These are phyloP conservation scores for Arthrobotrys pseudoclavata DNA, from an alignment of 2,329 filamentous ascomycete genomes.

Conservation along the genomic window DNA sequence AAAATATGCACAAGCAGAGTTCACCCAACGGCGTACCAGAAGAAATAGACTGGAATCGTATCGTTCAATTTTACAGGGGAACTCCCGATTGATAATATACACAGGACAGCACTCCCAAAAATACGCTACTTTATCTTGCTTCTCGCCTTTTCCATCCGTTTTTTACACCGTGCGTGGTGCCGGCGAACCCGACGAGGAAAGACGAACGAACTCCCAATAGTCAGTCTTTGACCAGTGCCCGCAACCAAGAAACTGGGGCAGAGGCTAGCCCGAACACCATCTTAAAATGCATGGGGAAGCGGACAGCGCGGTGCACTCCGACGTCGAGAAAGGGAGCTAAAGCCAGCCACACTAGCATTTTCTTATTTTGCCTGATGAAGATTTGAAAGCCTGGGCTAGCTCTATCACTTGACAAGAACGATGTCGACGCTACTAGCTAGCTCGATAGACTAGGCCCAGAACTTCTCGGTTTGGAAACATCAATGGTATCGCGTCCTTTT, in stretches of 20 bases:
- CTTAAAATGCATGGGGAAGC: slow-evolving; percentile 34
- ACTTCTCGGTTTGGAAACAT: slow-evolving; percentile 55
- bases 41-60: slow-evolving; percentile 22
- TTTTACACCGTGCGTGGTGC: slow-evolving; percentile 49
- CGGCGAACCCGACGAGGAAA: slow-evolving; percentile 56
- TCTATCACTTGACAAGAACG: slow-evolving; percentile 59
- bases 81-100: slow-evolving; percentile 52
- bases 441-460: slow-evolving; percentile 40
- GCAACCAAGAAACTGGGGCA: slow-evolving; percentile 60
- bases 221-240: slow-evolving; percentile 39
- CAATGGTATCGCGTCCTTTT: slow-evolving; percentile 49
- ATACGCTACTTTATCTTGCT: slow-evolving; percentile 39
- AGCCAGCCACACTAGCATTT: slow-evolving; percentile 58
- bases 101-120: slow-evolving; percentile 3
- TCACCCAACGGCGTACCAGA: slow-evolving; percentile 52
- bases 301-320: slow-evolving; percentile 60
- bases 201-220: slow-evolving; percentile 51
- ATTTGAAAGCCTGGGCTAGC: slow-evolving; percentile 44
- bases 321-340: slow-evolving; percentile 54
- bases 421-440: slow-evolving; percentile 53
- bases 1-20: slow-evolving; percentile 53
- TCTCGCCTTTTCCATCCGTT: slow-evolving; percentile 36
- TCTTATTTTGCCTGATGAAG: slow-evolving; percentile 49
- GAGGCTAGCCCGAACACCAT: slow-evolving; percentile 38
- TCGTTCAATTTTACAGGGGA: slow-evolving; percentile 32